phyloP scores from a whole-genome alignment of 2,329 filamentous ascomycete genomes.

The Dactylonectria macrodidyma region DNA sequence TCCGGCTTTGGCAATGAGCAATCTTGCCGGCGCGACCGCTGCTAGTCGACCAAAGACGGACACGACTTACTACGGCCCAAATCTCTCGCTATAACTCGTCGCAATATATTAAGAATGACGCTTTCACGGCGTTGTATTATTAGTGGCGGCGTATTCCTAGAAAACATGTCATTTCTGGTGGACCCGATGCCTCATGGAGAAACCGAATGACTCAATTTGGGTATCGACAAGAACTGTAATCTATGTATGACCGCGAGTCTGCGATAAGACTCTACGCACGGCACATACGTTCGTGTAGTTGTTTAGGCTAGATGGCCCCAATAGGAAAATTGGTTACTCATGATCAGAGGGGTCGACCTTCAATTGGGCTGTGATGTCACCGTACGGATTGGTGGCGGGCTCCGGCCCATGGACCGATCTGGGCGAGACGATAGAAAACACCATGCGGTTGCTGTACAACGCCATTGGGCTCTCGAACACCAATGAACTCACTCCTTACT shows the following conservation, averaged over 20 bases:
- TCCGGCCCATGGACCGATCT: not conserved
- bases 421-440: not conserved
- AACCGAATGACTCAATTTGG: not conserved
- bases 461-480: not conserved
- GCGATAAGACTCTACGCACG: not conserved
- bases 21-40: not conserved
- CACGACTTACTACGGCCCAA: not conserved
- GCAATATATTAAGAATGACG: too few species aligned
- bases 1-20: not conserved
- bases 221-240: not conserved
- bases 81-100: too few species aligned
- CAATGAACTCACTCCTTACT: constrained; percentile 14
- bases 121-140: not conserved
- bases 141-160: not conserved
- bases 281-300: too few species aligned
- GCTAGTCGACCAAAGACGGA: not conserved
- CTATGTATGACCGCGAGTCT: not conserved
- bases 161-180: not conserved
- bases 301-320: not conserved
- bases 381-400: not conserved
- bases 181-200: constrained; percentile 8
- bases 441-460: not conserved
- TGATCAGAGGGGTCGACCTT: not conserved
- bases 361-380: not conserved
- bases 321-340: not conserved